Evolutionary conservation across 345 rosid genomes (phyloP), one percentile per base, ranked within the genome.

Genomic region (Arabidopsis suecica): DNA sequence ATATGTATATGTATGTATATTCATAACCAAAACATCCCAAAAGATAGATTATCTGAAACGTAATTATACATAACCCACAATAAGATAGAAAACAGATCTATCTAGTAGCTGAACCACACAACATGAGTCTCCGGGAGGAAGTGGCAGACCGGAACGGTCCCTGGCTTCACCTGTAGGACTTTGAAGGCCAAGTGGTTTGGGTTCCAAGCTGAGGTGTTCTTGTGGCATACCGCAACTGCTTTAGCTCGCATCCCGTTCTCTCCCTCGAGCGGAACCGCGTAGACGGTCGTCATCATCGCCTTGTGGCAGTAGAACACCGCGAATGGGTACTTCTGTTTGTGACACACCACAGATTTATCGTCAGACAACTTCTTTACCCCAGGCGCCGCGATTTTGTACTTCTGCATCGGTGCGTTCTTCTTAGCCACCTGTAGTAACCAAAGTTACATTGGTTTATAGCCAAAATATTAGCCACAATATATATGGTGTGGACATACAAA

Each of bases 251-350:
- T 50, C 42, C 93, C 96, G 7, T 91, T 88, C 28, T 73, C 85
- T 62, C 89, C 96, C 75, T 72, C 81, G 68, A 91, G 71, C 0
- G 90, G 85, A 80, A 88, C 89, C 60, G 49, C 50, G 81, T 84
- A 90, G 36, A 82, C 83, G 71, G 76, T 83, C 1, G 95, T 82
- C 82, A 71, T 78, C 68, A 65, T 61, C 1, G 91, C 82, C 68
- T 89, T 77, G 79, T 90, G 97, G 79, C 98, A 91, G 77, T 84
- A 90, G 82, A 91, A 90, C 33, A 91, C 89, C 0, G 96, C 94
- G 60, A 88, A 89, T 20, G 89, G 75, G 55, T 85, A 94, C 64
- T 88, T 86, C 78, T 87, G 86, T 84, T 94, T 91, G 81, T 94
- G 97, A 78, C 98, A 94, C 42, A 83, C 90, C 36, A 87, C 93